Percentiles rank a stretch among this genome's conserved stretches.
These are phyloP conservation scores for Carpinus fangiana DNA, from an alignment of 306 rosid genomes.

Conservation along the genomic window DNA sequence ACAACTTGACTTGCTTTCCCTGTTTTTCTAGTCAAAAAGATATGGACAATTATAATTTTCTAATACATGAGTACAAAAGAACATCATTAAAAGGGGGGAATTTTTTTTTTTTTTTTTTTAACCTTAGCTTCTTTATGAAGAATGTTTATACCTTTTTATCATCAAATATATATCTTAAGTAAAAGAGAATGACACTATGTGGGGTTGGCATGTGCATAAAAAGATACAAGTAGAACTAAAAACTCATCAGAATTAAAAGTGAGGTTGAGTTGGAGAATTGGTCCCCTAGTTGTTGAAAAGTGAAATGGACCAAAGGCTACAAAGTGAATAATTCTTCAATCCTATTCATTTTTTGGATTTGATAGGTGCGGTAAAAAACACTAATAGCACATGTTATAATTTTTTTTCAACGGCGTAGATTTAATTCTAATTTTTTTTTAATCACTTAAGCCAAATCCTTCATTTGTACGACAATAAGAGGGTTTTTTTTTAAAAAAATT, in stretches of 20 bases:
- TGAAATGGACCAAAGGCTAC: background rate
- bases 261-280: background rate
- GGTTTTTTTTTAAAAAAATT: too few species aligned
- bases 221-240: background rate
- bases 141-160: constrained; percentile 11
- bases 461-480: too few species aligned
- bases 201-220: constrained; percentile 23
- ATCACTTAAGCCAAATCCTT: too few species aligned
- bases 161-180: constrained; percentile 2
- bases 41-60: constrained; percentile 1
- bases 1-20: background rate
- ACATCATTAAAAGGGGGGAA: constrained; percentile 26
- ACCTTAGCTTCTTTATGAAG: constrained; percentile 21
- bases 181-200: background rate
- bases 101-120: too few species aligned
- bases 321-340: background rate
- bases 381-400: too few species aligned
- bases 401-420: too few species aligned
- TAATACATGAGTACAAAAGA: constrained; percentile 28
- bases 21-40: constrained; percentile 29
- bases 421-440: too few species aligned
- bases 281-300: constrained; percentile 9
- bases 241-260: constrained; percentile 4
- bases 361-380: too few species aligned
- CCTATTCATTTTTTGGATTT: background rate